Conservation (phyloP, 768 basidiomycete genomes). For the Rhodotorula babjevae region DNA sequence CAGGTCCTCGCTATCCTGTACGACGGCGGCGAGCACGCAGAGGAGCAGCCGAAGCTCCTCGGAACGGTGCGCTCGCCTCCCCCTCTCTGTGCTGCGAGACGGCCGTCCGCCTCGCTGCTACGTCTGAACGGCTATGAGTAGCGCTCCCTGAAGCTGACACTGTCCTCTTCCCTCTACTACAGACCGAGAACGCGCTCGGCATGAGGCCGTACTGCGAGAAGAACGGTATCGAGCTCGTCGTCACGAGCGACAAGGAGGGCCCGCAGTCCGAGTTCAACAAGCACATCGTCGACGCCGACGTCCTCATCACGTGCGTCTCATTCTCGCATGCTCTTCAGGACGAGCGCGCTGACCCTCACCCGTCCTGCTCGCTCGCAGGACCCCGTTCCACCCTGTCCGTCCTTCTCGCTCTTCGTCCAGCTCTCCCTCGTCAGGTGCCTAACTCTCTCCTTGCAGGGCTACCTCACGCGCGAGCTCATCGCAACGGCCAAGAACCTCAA, state of each 20-base stretch:
- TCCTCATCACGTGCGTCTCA: slow-evolving; percentile 12
- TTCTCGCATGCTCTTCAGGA: too few relatives aligned
- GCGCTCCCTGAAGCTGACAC: too few relatives aligned
- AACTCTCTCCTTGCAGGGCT: not conserved
- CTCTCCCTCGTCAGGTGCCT: too few relatives aligned
- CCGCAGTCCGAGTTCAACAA: slow-evolving; percentile 43
- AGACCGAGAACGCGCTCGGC: slow-evolving; percentile 60
- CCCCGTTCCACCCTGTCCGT: slow-evolving; percentile 43
- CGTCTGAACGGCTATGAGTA: too few relatives aligned
- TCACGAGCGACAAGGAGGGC: slow-evolving; percentile 50
- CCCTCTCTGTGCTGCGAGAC: too few relatives aligned
- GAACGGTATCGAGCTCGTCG: slow-evolving; percentile 49
- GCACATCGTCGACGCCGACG: slow-evolving; percentile 43
- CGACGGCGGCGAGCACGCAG: slow-evolving; percentile 38
- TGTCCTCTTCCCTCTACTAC: too few relatives aligned
- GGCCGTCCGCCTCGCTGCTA: too few relatives aligned
- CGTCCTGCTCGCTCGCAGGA: slow-evolving; percentile 16
- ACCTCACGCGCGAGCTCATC: slow-evolving; percentile 41
- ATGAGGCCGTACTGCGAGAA: slow-evolving; percentile 37
- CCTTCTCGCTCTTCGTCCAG: not conserved
- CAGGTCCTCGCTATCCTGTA: slow-evolving; percentile 40
- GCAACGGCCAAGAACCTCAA: slow-evolving; percentile 78
- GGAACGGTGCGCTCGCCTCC: slow-evolving; percentile 1
- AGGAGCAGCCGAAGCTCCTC: slow-evolving; percentile 34
- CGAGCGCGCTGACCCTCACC: not conserved